Percentiles rank a stretch among this genome's conserved stretches.
These are phyloP conservation scores for Wallacemonas sp. DNA, from an alignment of 208 protist species.

Conservation along the genomic window DNA sequence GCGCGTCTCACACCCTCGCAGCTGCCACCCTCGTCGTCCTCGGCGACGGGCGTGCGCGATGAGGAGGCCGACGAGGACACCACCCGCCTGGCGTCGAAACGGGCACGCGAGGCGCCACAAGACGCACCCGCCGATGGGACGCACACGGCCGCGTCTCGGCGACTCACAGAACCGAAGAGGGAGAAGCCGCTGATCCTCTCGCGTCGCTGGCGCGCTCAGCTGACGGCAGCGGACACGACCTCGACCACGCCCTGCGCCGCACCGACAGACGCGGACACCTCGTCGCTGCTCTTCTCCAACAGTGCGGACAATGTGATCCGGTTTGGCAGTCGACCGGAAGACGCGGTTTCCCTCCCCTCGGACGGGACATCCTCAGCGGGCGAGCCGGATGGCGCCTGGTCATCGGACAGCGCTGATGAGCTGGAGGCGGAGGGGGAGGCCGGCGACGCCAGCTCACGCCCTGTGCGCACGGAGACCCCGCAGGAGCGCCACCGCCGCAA, in stretches of 20 bases:
- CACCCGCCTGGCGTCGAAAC: too few species aligned
- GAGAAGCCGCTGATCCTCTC: slow-evolving; percentile 30
- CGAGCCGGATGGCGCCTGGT: neutral
- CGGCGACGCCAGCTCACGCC: neutral
- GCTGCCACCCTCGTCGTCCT: too few species aligned
- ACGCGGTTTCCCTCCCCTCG: neutral
- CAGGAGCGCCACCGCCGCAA: slow-evolving; percentile 3
- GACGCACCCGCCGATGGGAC: too few species aligned
- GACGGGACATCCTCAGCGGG: neutral
- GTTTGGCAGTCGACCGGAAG: slow-evolving; percentile 22
- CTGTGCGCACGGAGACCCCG: neutral
- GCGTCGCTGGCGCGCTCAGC: slow-evolving; percentile 17
- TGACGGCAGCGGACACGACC: slow-evolving; percentile 10
- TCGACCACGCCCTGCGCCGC: neutral
- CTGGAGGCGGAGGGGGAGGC: neutral
- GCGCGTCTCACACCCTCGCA: neutral
- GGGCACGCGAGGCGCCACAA: too few species aligned
- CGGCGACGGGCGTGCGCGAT: too few species aligned
- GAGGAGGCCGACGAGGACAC: too few species aligned
- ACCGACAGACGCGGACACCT: too few species aligned
- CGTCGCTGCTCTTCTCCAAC: slow-evolving; percentile 37
- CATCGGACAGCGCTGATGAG: neutral
- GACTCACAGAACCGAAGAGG: neutral
- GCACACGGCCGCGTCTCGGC: too few species aligned
- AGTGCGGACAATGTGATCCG: slow-evolving; percentile 32